Conservation (phyloP, 495 filamentous ascomycete species). For the Xanthoparmelia taractica region DNA sequence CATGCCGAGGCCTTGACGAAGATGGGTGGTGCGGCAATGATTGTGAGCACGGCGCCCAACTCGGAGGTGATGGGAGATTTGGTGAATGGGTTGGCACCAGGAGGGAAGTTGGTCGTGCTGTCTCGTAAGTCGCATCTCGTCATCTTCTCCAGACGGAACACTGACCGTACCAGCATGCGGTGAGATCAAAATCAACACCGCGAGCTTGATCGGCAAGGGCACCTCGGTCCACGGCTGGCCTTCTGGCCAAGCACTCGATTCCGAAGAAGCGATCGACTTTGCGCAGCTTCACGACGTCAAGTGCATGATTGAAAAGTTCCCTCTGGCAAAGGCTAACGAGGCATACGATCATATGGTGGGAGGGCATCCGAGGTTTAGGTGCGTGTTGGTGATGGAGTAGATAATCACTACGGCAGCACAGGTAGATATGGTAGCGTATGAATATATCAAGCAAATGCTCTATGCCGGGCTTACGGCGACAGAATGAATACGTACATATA, state of each 20-base stretch:
- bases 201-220: slow-evolving; percentile 41
- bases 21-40: slow-evolving; percentile 53
- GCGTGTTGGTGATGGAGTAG: slow-evolving; percentile 38
- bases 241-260: slow-evolving; percentile 52
- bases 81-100: slow-evolving; percentile 40
- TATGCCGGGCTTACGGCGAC: neutral
- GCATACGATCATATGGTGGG: slow-evolving; percentile 38
- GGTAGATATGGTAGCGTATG: neutral
- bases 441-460: neutral
- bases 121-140: slow-evolving; percentile 34
- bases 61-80: slow-evolving; percentile 44
- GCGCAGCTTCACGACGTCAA: slow-evolving; percentile 48
- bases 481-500: no score
- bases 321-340: slow-evolving; percentile 46
- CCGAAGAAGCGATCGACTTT: slow-evolving; percentile 57
- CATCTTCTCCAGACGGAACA: neutral
- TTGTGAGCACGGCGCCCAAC: slow-evolving; percentile 54
- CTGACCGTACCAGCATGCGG: slow-evolving; percentile 37
- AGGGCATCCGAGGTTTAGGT: slow-evolving; percentile 39
- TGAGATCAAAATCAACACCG: slow-evolving; percentile 44
- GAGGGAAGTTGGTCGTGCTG: slow-evolving; percentile 52
- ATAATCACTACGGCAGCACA: neutral
- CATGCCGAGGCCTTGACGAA: slow-evolving; percentile 42
- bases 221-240: slow-evolving; percentile 51
- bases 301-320: slow-evolving; percentile 56